phyloP scores from a whole-genome alignment of 2,329 filamentous ascomycete genomes.

The Colletotrichum lindemuthianum region DNA sequence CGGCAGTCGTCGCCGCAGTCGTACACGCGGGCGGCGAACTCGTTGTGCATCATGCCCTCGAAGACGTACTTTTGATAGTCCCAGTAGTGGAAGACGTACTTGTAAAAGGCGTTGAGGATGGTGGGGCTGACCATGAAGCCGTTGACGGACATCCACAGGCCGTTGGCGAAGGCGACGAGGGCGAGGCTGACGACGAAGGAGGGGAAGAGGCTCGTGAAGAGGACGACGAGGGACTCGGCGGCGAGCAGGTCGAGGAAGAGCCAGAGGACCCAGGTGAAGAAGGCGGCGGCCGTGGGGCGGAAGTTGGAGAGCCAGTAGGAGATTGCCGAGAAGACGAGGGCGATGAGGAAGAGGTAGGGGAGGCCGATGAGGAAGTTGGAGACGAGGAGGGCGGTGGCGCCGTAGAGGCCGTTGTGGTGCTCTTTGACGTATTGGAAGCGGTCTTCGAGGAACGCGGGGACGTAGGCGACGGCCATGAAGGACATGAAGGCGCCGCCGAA shows the following conservation, averaged over 20 bases:
- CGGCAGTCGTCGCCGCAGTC: conserved; percentile 66
- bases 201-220: conserved; percentile 77
- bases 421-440: conserved; percentile 79
- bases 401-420: conserved; percentile 83
- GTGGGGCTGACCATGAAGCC: conserved; percentile 82
- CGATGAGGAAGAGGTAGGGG: conserved; percentile 83
- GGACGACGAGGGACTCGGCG: conserved; percentile 83
- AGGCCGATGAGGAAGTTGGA: conserved; percentile 86
- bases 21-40: conserved; percentile 76
- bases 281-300: conserved; percentile 69
- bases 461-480: conserved; percentile 86
- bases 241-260: conserved; percentile 86
- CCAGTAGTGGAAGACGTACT: conserved; percentile 89
- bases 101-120: conserved; percentile 84
- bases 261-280: conserved; percentile 85
- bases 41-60: conserved; percentile 93
- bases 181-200: conserved; percentile 85
- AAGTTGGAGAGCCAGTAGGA: conserved; percentile 86
- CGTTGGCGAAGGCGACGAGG: conserved; percentile 85
- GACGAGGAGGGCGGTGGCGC: conserved; percentile 75
- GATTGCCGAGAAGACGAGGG: conserved; percentile 78
- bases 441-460: conserved; percentile 86
- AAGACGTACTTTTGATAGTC: conserved; percentile 91
- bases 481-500: conserved; percentile 81
- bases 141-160: conserved; percentile 87